Percentiles rank a stretch among this genome's conserved stretches.
phyloP scores from a whole-genome alignment of 2,329 filamentous ascomycete genomes.

The Fusarium tuaranense region DNA sequence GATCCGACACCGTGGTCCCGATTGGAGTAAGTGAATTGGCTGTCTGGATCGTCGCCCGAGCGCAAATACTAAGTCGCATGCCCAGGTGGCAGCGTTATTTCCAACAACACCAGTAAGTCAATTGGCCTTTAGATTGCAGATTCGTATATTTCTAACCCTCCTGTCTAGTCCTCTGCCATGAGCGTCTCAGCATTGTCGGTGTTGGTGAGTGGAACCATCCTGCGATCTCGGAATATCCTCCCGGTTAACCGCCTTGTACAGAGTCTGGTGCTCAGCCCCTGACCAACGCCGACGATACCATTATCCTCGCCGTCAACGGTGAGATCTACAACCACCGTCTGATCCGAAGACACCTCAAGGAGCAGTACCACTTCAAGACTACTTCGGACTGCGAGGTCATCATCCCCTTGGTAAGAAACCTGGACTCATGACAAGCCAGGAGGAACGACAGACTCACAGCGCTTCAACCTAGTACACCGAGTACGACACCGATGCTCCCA shows the following conservation, averaged over 20 bases:
- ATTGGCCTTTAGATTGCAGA: constrained; percentile 27
- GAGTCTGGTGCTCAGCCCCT: constrained; percentile 96
- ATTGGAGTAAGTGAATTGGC: constrained; percentile 84
- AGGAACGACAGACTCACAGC: constrained; percentile 28
- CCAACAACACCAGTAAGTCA: constrained; percentile 87
- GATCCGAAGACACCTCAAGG: constrained; percentile 87
- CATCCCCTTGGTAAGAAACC: constrained; percentile 81
- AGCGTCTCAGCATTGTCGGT: constrained; percentile 96
- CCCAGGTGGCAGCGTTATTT: constrained; percentile 86
- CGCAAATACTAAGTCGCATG: constrained; percentile 47
- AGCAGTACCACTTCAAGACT: constrained; percentile 95
- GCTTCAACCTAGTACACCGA: constrained; percentile 79
- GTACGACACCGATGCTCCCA: constrained; percentile 90
- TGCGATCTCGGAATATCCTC: constrained; percentile 12
- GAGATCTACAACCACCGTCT: constrained; percentile 99
- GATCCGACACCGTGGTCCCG: constrained; percentile 94
- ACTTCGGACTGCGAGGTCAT: constrained; percentile 99
- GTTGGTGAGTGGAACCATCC: constrained; percentile 73
- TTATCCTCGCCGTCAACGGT: constrained; percentile 96
- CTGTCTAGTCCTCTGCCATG: constrained; percentile 87
- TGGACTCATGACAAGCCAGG: neutral
- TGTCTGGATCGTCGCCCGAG: constrained; percentile 3
- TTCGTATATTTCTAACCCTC: constrained; percentile 43
- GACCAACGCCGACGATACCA: constrained; percentile 87
- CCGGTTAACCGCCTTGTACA: constrained; percentile 51